Base-by-base conservation (phyloP, 495 filamentous ascomycete genomes). In the Xylaria bambusicola region DNA sequence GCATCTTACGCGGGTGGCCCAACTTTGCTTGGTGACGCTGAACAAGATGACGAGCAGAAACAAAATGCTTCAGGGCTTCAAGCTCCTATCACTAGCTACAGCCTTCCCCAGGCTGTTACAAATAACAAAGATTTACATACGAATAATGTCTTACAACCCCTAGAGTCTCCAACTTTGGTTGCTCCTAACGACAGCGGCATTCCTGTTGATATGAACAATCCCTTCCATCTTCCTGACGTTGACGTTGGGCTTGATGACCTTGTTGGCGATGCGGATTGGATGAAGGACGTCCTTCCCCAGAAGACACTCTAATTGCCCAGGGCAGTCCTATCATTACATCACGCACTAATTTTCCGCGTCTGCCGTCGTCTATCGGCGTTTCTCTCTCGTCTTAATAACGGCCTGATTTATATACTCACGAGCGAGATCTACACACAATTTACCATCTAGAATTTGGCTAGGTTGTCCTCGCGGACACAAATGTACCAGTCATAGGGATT, bases 211-310 rank as follows among this genome's bases (percentile, higher is more conserved):
- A 65, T 62, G 7, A 67, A 63, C 3, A 52, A 55, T 40, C 60
- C 75, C 50, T 66, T 73, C 15, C 54, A 58, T 36, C 71, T 68
- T 20, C 71, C 71, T 13, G 67, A 69, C 9, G 66, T 75, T 7
- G 71, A 75, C 44, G 61, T 72, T 2, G 73, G 75, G 17, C 60
- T 80, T 33, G 72, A 74, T 13, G 75, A 79, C 29, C 52, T 81
- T 18, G 68, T 78, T 15, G 73, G 42, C 42, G 77, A 80, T 61
- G 52, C 78, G 60, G 73, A 75, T 26, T 81, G 75, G 77, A 75
- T 80, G 72, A 74, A 71, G n/a, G 65, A 71, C 42, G 63, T 72
- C 24, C 75, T 78, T 53, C 63, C 66, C 5, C 35, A 31, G 8
- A 49, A 36, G 45, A 13, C 7, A 6, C 17, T 42, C 17, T 42